Evolutionary conservation across 495 filamentous ascomycete genomes (phyloP).

Genomic region (Letharia lupina): DNA sequence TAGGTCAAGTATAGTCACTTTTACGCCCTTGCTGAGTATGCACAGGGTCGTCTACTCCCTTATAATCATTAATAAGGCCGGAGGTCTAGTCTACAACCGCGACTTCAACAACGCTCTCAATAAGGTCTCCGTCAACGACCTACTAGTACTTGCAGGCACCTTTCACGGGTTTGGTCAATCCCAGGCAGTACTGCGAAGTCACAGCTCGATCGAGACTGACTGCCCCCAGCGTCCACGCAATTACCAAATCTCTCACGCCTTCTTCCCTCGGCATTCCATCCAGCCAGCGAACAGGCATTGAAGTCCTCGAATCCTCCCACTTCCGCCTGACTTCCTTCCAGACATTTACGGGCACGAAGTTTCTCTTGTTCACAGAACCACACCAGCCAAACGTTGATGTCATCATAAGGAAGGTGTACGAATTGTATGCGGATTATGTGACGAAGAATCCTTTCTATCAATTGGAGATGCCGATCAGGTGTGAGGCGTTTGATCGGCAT

Average conservation of each 20-base stretch:
- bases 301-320: constrained; percentile 81
- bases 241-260: constrained; percentile 71
- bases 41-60: constrained; percentile 86
- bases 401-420: constrained; percentile 76
- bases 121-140: constrained; percentile 87
- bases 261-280: constrained; percentile 32
- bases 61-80: constrained; percentile 97
- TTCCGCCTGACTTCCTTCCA: constrained; percentile 95
- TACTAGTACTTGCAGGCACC: constrained; percentile 92
- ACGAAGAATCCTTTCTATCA: constrained; percentile 99
- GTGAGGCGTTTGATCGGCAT: constrained; percentile 87
- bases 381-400: constrained; percentile 78
- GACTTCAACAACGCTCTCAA: constrained; percentile 77
- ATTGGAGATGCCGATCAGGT: constrained; percentile 92
- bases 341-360: constrained; percentile 89
- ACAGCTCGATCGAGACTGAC: not conserved
- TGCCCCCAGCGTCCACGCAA: constrained; percentile 67
- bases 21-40: constrained; percentile 2
- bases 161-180: constrained; percentile 71
- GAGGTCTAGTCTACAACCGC: constrained; percentile 89
- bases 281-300: constrained; percentile 56
- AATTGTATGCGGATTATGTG: constrained; percentile 92
- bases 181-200: constrained; percentile 13
- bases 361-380: constrained; percentile 90
- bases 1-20: not conserved